Evolutionary conservation across 2,329 filamentous ascomycete genomes (phyloP).

Genomic region (Rhexocercosporidium sp.): DNA sequence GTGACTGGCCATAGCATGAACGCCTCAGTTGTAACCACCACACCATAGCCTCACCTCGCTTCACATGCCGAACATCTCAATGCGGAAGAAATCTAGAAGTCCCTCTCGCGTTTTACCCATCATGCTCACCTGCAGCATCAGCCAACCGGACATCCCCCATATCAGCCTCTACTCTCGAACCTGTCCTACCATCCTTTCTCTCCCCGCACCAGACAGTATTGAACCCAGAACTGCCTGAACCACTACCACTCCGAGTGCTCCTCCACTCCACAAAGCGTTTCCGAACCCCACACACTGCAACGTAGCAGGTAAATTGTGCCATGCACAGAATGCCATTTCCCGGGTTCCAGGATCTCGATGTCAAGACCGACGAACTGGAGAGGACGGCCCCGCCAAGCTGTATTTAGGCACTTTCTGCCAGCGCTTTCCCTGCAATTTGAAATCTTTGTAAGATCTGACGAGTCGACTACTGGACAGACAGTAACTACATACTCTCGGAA

Average conservation of each 20-base stretch:
- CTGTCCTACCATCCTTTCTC: background rate
- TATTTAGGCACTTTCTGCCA: background rate
- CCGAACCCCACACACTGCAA: conserved; percentile 4
- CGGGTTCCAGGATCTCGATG: background rate
- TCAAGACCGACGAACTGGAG: background rate
- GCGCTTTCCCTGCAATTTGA: background rate
- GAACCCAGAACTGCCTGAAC: conserved; percentile 7
- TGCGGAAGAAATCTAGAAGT: conserved; percentile 10
- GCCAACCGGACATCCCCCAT: background rate
- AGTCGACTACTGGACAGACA: background rate
- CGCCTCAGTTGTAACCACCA: background rate
- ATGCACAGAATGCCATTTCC: background rate
- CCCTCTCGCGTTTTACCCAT: background rate
- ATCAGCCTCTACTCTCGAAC: background rate
- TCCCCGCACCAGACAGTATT: background rate
- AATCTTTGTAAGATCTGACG: conserved; percentile 1
- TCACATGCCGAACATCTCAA: conserved; percentile 3
- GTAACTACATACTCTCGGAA: background rate
- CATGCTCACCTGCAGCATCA: background rate
- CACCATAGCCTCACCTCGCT: background rate
- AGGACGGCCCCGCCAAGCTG: background rate
- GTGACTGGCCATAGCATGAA: background rate
- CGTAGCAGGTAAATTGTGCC: background rate
- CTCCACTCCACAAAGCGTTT: background rate
- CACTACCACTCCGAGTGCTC: background rate